Conservation (phyloP, 768 basidiomycete species). For the Tricholoma sp. region DNA sequence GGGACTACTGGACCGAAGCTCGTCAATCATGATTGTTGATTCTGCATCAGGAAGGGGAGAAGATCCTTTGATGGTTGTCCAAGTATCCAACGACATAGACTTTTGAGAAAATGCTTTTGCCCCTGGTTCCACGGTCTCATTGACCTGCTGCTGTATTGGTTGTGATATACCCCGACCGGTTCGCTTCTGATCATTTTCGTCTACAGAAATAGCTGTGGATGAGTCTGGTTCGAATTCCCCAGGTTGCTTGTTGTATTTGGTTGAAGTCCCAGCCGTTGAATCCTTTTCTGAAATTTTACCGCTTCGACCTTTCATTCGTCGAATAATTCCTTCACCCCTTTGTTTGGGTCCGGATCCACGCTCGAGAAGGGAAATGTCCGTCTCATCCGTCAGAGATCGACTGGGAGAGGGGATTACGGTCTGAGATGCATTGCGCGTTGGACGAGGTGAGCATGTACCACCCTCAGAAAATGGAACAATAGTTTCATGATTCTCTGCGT, state of each 20-base stretch:
- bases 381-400: neutral
- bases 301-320: slow-evolving; percentile 38
- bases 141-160: neutral
- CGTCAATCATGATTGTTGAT: slow-evolving; percentile 20
- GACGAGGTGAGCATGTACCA: neutral
- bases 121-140: neutral
- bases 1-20: slow-evolving; percentile 21
- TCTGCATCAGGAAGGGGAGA: slow-evolving; percentile 18
- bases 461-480: neutral
- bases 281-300: slow-evolving; percentile 22
- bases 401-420: neutral
- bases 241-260: neutral
- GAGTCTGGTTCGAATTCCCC: neutral
- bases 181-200: neutral
- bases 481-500: neutral
- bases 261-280: neutral
- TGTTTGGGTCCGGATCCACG: neutral
- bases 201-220: neutral
- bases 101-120: slow-evolving; percentile 7
- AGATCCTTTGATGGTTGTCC: slow-evolving; percentile 18
- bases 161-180: neutral
- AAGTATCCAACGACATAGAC: slow-evolving; percentile 15
- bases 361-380: neutral
- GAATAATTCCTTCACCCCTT: slow-evolving; percentile 23
- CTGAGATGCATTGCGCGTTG: neutral